Evolutionary conservation across 371 early-diverging fungal species (phyloP).

Genomic region (Dichotomocladium elegans): DNA sequence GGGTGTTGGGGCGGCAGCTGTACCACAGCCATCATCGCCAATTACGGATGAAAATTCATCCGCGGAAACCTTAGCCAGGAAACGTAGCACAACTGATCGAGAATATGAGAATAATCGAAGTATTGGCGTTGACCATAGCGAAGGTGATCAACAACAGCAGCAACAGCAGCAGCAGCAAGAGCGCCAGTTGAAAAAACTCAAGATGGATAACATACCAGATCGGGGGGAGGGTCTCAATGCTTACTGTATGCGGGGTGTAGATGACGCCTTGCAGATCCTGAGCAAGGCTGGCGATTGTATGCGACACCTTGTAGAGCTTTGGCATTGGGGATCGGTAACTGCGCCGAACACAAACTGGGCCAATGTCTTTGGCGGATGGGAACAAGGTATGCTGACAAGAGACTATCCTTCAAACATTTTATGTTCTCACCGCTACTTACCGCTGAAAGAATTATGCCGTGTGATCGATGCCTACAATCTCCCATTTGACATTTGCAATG

Average conservation of each 20-base stretch:
- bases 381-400: constrained; percentile 21
- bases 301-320: constrained; percentile 33
- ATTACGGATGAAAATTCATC: background rate
- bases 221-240: constrained; percentile 30
- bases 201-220: constrained; percentile 9
- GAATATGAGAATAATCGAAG: background rate
- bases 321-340: constrained; percentile 31
- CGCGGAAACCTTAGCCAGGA: background rate
- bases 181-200: constrained; percentile 8
- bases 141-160: background rate
- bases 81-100: background rate
- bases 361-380: constrained; percentile 24
- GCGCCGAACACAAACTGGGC: constrained; percentile 21
- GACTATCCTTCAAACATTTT: background rate
- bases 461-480: constrained; percentile 36
- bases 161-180: background rate
- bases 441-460: constrained; percentile 18
- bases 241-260: constrained; percentile 38
- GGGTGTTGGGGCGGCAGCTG: too few relatives aligned
- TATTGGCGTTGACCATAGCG: background rate
- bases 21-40: background rate
- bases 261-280: constrained; percentile 34
- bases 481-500: constrained; percentile 44
- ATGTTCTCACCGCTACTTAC: background rate
- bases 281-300: constrained; percentile 41